These are phyloP conservation scores for Ilex asprella DNA, from an alignment of 257 asterid genomes.

Conservation along the genomic window DNA sequence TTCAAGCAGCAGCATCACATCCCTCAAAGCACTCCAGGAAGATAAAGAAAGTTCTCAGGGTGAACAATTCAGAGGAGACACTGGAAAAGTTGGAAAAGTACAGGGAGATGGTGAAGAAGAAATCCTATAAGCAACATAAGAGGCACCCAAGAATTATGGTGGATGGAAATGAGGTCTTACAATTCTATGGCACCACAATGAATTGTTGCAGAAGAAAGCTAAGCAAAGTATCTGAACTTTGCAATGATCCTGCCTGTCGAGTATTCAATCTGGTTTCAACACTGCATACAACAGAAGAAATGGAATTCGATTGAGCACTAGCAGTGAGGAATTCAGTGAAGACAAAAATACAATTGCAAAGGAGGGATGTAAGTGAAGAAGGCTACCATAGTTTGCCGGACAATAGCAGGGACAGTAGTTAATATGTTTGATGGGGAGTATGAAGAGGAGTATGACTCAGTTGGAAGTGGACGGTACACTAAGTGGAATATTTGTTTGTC, in stretches of 20 bases:
- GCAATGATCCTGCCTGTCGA: slow-evolving; percentile 16
- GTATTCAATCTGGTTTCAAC: slow-evolving; percentile 23
- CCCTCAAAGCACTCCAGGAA: slow-evolving; percentile 11
- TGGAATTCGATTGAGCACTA: slow-evolving; percentile 23
- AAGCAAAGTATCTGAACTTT: slow-evolving; percentile 3
- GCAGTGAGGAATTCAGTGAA: slow-evolving; percentile 18
- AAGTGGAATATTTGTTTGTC: slow-evolving; percentile 12
- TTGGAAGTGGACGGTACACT: slow-evolving; percentile 8
- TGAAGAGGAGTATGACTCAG: slow-evolving; percentile 13
- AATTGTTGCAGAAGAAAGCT: slow-evolving; percentile 14
- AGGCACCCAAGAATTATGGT: slow-evolving; percentile 23
- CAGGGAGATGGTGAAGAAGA: slow-evolving; percentile 22
- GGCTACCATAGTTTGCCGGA: slow-evolving; percentile 24
- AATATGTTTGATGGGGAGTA: slow-evolving; percentile 4
- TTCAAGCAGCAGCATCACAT: slow-evolving; percentile 12
- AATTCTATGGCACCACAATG: slow-evolving; percentile 30
- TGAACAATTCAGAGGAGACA: slow-evolving; percentile 16
- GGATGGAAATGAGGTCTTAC: slow-evolving; percentile 27
- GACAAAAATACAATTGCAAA: not conserved
- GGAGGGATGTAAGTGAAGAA: slow-evolving; percentile 6
- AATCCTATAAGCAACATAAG: slow-evolving; percentile 8
- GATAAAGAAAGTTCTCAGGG: slow-evolving; percentile 20
- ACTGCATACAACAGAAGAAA: slow-evolving; percentile 19
- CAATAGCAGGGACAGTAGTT: slow-evolving; percentile 17
- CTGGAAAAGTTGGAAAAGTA: slow-evolving; percentile 22